phyloP scores from a whole-genome alignment of 495 filamentous ascomycete species.

The Aspergillus baeticus region DNA sequence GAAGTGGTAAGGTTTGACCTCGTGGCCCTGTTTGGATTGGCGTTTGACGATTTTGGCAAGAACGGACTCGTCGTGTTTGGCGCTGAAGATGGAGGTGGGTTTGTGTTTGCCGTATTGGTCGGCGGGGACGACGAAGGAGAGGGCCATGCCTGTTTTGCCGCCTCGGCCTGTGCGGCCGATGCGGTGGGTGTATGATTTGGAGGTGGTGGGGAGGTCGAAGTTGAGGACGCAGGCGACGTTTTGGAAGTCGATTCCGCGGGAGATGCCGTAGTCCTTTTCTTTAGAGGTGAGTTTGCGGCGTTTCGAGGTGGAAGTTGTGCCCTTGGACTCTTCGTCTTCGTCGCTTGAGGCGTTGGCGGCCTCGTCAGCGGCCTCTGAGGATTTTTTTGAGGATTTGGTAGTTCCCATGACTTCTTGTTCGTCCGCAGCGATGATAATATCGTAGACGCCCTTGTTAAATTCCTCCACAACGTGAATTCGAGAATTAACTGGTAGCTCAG shows the following conservation, averaged over 20 bases:
- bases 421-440: constrained; percentile 95
- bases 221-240: constrained; percentile 94
- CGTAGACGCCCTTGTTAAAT: constrained; percentile 94
- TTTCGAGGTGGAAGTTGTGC: constrained; percentile 45
- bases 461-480: constrained; percentile 93
- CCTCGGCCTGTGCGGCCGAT: constrained; percentile 93
- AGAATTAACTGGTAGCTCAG: constrained; percentile 89
- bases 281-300: constrained; percentile 58
- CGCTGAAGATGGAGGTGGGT: constrained; percentile 68
- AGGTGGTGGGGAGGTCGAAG: constrained; percentile 86
- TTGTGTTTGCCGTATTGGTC: constrained; percentile 84
- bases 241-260: constrained; percentile 93
- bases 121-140: constrained; percentile 88
- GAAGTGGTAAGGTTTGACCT: constrained; percentile 86
- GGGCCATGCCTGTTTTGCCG: constrained; percentile 84
- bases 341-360: constrained; percentile 34
- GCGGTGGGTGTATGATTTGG: constrained; percentile 93
- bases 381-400: constrained; percentile 32
- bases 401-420: constrained; percentile 80
- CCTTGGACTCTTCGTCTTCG: constrained; percentile 29
- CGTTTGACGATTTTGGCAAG: constrained; percentile 69
- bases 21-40: constrained; percentile 70
- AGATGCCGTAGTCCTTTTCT: constrained; percentile 87
- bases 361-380: constrained; percentile 25
- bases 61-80: constrained; percentile 80